These are phyloP conservation scores for Arthrobotrys conoides DNA, from an alignment of 2,329 filamentous ascomycete genomes.

Conservation along the genomic window DNA sequence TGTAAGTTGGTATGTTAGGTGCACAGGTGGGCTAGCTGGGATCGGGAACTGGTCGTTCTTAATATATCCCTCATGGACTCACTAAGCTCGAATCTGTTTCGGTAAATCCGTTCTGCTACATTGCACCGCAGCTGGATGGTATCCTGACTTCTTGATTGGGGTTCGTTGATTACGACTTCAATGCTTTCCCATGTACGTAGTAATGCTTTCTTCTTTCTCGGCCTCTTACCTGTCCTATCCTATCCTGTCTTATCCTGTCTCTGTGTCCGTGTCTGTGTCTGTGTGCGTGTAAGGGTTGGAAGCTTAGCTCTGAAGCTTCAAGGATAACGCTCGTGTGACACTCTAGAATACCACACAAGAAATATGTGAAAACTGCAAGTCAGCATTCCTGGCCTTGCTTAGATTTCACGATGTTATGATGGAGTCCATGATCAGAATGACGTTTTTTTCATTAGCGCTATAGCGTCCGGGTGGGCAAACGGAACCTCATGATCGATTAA, in stretches of 20 bases:
- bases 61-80: conserved; percentile 59
- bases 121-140: conserved; percentile 22
- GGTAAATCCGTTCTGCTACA: conserved; percentile 48
- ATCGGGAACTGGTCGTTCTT: conserved; percentile 59
- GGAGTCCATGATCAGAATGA: conserved; percentile 50
- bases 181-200: conserved; percentile 9
- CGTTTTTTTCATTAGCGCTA: conserved; percentile 29
- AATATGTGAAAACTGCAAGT: conserved; percentile 27
- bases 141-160: conserved; percentile 42
- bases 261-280: neutral
- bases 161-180: conserved; percentile 39
- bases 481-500: conserved; percentile 24
- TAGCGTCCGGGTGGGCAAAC: conserved; percentile 23
- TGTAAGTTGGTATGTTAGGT: conserved; percentile 12
- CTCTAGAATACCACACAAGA: conserved; percentile 48
- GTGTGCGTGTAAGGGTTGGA: conserved; percentile 24
- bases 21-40: conserved; percentile 31
- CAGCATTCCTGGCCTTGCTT: conserved; percentile 15
- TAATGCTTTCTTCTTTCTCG: conserved; percentile 45
- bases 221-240: conserved; percentile 45
- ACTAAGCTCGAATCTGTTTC: conserved; percentile 36
- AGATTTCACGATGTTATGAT: conserved; percentile 17
- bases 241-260: too few species aligned
- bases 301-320: conserved; percentile 46
- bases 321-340: conserved; percentile 58